phyloP scores from a whole-genome alignment of 192 early-diverging fungal genomes.

The Mortierella hygrophila region DNA sequence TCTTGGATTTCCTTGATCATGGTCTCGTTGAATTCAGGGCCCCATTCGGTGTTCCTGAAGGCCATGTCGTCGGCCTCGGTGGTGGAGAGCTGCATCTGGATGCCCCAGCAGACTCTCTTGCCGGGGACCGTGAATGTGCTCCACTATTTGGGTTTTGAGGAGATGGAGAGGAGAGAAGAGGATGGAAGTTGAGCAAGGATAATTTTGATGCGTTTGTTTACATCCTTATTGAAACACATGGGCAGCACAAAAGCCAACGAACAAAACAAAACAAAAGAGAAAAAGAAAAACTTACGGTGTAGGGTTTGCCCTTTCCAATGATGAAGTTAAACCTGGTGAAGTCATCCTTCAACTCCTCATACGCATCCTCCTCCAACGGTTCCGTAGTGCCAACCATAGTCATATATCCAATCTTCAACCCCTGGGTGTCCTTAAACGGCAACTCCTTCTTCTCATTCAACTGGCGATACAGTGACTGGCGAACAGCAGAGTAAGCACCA shows the following conservation, averaged over 20 bases:
- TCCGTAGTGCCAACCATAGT: conserved; percentile 48
- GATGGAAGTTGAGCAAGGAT: not conserved
- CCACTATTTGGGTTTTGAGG: conserved; percentile 9
- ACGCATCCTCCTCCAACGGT: conserved; percentile 20
- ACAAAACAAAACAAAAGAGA: not conserved
- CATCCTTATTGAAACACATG: not conserved
- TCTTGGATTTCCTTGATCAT: conserved; percentile 40
- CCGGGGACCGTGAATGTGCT: conserved; percentile 27
- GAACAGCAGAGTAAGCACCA: conserved; percentile 38
- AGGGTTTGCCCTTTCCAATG: conserved; percentile 38
- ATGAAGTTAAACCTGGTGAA: conserved; percentile 31
- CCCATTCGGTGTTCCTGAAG: conserved; percentile 37
- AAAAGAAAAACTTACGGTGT: conserved; percentile 30
- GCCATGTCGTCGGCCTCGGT: conserved; percentile 8
- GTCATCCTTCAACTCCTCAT: conserved; percentile 24
- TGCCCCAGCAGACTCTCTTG: conserved; percentile 35
- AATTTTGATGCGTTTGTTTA: not conserved
- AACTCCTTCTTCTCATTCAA: conserved; percentile 14
- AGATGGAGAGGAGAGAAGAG: not conserved
- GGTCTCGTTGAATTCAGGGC: conserved; percentile 23
- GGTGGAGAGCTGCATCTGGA: conserved; percentile 16
- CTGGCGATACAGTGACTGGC: conserved; percentile 18
- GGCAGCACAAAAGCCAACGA: not conserved
- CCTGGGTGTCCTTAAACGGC: conserved; percentile 21
- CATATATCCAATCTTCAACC: conserved; percentile 31